Percentiles rank a stretch among this genome's conserved stretches.
Evolutionary conservation across 1,139 yeast species (phyloP).

Genomic region (Yamadazyma oceani): DNA sequence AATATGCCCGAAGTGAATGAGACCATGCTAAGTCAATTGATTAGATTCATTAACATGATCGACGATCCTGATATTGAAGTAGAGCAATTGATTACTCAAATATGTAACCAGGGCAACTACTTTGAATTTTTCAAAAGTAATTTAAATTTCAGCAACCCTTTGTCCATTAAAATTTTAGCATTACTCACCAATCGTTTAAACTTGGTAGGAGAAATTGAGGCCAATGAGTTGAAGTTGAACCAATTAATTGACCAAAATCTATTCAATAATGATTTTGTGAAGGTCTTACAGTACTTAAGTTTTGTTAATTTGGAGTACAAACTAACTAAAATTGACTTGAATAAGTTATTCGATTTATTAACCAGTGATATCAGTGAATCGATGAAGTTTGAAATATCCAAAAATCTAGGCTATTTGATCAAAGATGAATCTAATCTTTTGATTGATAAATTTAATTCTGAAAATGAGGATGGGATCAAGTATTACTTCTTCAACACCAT

Average conservation of each 20-base stretch:
- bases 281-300: slow-evolving; percentile 12
- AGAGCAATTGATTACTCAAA: slow-evolving; percentile 6
- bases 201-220: slow-evolving; percentile 9
- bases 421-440: slow-evolving; percentile 17
- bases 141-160: slow-evolving; percentile 5
- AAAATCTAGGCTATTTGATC: slow-evolving; percentile 15
- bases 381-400: slow-evolving; percentile 18
- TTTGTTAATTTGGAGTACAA: slow-evolving; percentile 10
- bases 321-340: slow-evolving; percentile 19
- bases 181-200: slow-evolving; percentile 8
- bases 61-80: slow-evolving; percentile 15
- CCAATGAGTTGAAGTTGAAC: slow-evolving; percentile 9
- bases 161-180: slow-evolving; percentile 10
- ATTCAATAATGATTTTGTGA: slow-evolving; percentile 8
- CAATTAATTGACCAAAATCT: slow-evolving; percentile 7
- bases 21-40: slow-evolving; percentile 17
- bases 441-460: slow-evolving; percentile 14
- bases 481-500: slow-evolving; percentile 12
- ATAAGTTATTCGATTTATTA: slow-evolving; percentile 19
- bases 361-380: slow-evolving; percentile 14
- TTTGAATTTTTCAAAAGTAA: slow-evolving; percentile 7
- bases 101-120: slow-evolving; percentile 10
- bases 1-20: slow-evolving; percentile 5
- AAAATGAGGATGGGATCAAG: slow-evolving; percentile 9
- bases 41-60: slow-evolving; percentile 29